Evolutionary conservation across 768 basidiomycete species (phyloP).

Genomic region (Boletus tomentosulus): DNA sequence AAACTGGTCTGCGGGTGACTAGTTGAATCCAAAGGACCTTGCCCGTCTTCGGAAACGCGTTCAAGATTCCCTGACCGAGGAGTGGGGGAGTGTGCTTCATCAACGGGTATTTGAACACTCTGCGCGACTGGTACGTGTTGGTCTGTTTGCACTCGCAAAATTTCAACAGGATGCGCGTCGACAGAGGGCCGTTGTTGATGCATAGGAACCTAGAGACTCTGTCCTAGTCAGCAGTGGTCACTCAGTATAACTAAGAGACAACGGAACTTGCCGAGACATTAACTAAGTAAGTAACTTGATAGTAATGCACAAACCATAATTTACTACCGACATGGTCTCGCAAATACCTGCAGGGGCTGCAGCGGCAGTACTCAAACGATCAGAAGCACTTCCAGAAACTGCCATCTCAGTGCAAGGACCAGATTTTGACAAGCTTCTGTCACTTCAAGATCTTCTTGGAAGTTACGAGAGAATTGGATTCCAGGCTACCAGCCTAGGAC

Average conservation of each 20-base stretch:
- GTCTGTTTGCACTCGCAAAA: slow-evolving; percentile 4
- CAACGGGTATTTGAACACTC: neutral
- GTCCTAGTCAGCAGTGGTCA: neutral
- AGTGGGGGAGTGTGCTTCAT: slow-evolving; percentile 4
- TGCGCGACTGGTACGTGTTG: slow-evolving; percentile 8
- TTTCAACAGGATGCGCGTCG: slow-evolving; percentile 4
- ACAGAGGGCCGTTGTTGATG: slow-evolving; percentile 9
- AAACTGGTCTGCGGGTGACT: neutral
- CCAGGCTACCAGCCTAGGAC: slow-evolving; percentile 90
- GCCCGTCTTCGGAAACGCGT: neutral
- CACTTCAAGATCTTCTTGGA: slow-evolving; percentile 64
- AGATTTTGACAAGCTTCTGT: slow-evolving; percentile 67
- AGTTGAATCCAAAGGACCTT: neutral
- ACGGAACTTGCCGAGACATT: slow-evolving; percentile 27
- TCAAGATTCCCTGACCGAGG: neutral
- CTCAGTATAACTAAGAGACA: neutral
- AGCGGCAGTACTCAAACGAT: slow-evolving; percentile 73
- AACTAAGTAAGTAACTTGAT: neutral
- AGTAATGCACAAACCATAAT: too few species aligned
- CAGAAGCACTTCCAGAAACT: slow-evolving; percentile 62
- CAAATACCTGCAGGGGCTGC: slow-evolving; percentile 56
- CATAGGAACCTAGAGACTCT: slow-evolving; percentile 9
- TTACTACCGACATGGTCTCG: slow-evolving; percentile 7
- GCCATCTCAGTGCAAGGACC: slow-evolving; percentile 81
- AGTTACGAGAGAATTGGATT: slow-evolving; percentile 93